Conservation (phyloP, 2,329 filamentous ascomycete species). For the Colletotrichum simmondsii region DNA sequence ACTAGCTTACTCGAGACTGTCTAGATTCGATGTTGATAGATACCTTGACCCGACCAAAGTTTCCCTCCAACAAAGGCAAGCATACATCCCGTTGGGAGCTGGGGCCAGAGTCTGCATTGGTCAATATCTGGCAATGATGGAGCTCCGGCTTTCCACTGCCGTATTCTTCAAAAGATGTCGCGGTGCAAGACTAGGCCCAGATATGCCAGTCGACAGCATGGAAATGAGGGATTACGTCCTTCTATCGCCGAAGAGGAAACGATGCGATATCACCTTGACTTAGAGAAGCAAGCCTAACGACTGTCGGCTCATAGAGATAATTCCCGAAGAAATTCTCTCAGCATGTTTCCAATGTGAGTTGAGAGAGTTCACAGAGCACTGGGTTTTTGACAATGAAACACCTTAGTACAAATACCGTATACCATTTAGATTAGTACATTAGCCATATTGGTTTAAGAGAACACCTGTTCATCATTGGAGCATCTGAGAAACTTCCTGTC, state of each 20-base stretch:
- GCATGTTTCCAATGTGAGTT: neutral
- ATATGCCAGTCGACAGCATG: slow-evolving; percentile 50
- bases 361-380: too few relatives aligned
- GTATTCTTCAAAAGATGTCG: slow-evolving; percentile 63
- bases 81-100: slow-evolving; percentile 63
- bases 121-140: slow-evolving; percentile 67
- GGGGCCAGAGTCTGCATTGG: slow-evolving; percentile 63
- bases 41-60: slow-evolving; percentile 29
- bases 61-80: slow-evolving; percentile 52
- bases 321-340: neutral
- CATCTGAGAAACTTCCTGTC: too few relatives aligned
- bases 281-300: neutral
- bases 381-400: too few relatives aligned
- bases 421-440: too few relatives aligned
- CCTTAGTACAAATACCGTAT: too few relatives aligned
- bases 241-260: slow-evolving; percentile 42
- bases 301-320: neutral
- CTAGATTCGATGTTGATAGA: slow-evolving; percentile 5
- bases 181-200: slow-evolving; percentile 42
- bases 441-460: too few relatives aligned
- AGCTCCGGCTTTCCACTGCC: slow-evolving; percentile 62
- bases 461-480: too few relatives aligned
- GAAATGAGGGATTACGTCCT: slow-evolving; percentile 45
- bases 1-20: slow-evolving; percentile 7
- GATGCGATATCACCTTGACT: slow-evolving; percentile 40